Evolutionary conservation across 345 rosid species (phyloP).

Genomic region (Cardamine chenopodiifolia): DNA sequence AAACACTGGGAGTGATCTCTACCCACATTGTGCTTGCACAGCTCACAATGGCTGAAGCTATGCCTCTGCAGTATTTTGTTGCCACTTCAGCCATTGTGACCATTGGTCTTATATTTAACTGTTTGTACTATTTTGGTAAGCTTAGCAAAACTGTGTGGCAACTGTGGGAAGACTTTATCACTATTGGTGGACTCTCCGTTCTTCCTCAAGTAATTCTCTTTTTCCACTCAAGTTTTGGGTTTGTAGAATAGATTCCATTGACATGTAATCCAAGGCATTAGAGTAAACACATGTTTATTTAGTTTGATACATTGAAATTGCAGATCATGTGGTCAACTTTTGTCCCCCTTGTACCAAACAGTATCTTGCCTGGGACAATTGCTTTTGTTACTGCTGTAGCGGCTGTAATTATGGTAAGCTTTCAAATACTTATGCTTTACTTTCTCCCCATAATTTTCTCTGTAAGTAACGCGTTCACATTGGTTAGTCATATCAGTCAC

Average conservation of each 20-base stretch:
- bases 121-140: slow-evolving; percentile 56
- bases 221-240: neutral
- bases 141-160: slow-evolving; percentile 59
- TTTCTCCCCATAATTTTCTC: neutral
- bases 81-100: slow-evolving; percentile 60
- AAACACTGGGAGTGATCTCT: slow-evolving; percentile 76
- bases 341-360: slow-evolving; percentile 71
- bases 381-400: slow-evolving; percentile 63
- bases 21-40: slow-evolving; percentile 61
- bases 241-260: neutral
- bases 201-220: slow-evolving; percentile 73
- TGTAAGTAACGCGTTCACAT: neutral
- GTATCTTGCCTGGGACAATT: slow-evolving; percentile 65
- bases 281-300: neutral
- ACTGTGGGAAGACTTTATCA: slow-evolving; percentile 84
- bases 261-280: neutral
- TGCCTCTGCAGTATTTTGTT: slow-evolving; percentile 67
- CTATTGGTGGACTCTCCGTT: slow-evolving; percentile 71
- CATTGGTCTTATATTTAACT: slow-evolving; percentile 63
- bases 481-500: neutral
- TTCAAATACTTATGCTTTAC: slow-evolving; percentile 22
- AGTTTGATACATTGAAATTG: slow-evolving; percentile 5
- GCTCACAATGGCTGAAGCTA: slow-evolving; percentile 84
- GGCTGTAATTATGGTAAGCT: slow-evolving; percentile 76
- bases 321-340: slow-evolving; percentile 97